Percentiles rank a stretch among this genome's conserved stretches.
Conservation (phyloP, 2,329 filamentous ascomycete genomes). For the Stachybotrys chartarum region DNA sequence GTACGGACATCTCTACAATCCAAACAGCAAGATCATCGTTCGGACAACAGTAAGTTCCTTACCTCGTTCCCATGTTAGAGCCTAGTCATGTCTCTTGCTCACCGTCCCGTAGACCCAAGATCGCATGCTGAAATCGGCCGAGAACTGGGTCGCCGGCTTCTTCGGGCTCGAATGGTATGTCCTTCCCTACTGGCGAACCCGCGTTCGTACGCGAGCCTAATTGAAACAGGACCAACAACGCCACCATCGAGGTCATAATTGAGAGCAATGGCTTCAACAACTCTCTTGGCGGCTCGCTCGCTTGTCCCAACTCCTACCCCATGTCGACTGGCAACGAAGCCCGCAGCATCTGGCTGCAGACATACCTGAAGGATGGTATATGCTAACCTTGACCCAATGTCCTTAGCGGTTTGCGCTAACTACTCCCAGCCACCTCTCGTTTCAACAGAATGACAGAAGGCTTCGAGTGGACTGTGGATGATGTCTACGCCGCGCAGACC, state of each 20-base stretch:
- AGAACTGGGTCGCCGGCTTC: constrained; percentile 74
- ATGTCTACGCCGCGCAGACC: constrained; percentile 61
- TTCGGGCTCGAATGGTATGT: constrained; percentile 63
- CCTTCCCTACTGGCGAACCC: no score
- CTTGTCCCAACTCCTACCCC: constrained; percentile 55
- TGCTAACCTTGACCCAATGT: neutral
- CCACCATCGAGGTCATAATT: constrained; percentile 65
- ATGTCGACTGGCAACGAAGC: constrained; percentile 47
- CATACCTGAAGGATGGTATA: constrained; percentile 55
- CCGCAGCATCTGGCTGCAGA: constrained; percentile 49
- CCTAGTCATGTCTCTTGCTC: neutral
- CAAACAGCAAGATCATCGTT: constrained; percentile 64
- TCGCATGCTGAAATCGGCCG: constrained; percentile 69
- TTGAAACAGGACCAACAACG: constrained; percentile 51
- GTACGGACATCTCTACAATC: constrained; percentile 65
- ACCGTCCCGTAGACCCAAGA: constrained; percentile 51
- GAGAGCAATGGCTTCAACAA: constrained; percentile 61
- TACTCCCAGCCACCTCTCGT: constrained; percentile 45
- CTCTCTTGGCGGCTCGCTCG: constrained; percentile 59
- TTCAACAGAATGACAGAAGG: constrained; percentile 47
- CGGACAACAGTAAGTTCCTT: constrained; percentile 50
- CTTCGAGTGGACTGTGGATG: constrained; percentile 56
- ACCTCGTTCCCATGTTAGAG: neutral
- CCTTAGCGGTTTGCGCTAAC: neutral
- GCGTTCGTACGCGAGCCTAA: neutral